phyloP scores from a whole-genome alignment of 2,329 filamentous ascomycete species.

The Colletotrichum viniferum region DNA sequence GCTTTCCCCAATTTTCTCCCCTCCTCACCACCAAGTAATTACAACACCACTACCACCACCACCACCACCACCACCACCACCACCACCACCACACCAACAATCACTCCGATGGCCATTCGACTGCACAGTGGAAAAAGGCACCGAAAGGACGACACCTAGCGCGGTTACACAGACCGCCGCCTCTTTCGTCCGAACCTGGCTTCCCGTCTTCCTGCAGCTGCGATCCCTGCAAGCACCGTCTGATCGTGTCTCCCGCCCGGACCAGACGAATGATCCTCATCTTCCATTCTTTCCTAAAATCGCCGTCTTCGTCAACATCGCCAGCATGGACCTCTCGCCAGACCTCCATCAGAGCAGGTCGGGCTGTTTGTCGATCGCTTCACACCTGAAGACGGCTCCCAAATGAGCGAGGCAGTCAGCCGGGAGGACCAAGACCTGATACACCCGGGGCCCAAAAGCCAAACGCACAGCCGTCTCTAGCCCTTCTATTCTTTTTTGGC shows the following conservation, averaged over 20 bases:
- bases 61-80: background rate
- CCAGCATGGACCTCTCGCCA: background rate
- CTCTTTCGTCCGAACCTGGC: background rate
- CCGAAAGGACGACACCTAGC: background rate
- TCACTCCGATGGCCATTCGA: background rate
- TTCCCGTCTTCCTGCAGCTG: background rate
- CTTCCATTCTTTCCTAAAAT: background rate
- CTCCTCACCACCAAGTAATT: background rate
- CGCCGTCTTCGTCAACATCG: background rate
- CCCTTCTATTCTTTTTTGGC: background rate
- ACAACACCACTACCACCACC: too few relatives aligned
- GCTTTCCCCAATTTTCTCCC: background rate
- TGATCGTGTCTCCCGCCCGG: background rate
- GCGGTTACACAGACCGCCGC: background rate
- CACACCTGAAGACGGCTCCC: background rate
- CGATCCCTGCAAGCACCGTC: slow-evolving; percentile 1
- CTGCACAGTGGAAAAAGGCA: background rate
- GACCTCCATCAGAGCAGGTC: background rate
- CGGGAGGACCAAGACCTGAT: slow-evolving; percentile 4
- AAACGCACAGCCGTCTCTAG: background rate
- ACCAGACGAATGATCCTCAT: background rate
- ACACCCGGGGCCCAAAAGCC: background rate
- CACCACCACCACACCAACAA: background rate
- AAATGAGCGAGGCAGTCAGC: background rate
- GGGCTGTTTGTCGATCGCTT: background rate